A percentile compares a stretch with the other conserved stretches of the same genome.
Conservation (phyloP, 176 grass and related monocot genomes). For the Tillandsia fasciculata region DNA sequence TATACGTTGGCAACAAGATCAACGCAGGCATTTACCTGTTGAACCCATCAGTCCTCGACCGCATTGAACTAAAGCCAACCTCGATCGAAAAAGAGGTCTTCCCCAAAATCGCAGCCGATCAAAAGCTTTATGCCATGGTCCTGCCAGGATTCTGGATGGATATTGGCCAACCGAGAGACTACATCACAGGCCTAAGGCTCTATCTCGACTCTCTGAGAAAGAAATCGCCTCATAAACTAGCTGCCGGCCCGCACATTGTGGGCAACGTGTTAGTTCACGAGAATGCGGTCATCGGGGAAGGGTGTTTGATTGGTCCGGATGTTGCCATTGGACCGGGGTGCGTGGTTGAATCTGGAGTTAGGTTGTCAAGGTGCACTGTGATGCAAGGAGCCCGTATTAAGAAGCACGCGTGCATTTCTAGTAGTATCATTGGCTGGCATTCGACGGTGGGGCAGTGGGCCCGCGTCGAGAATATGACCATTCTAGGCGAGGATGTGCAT, state of each 20-base stretch:
- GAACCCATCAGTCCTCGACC: slow-evolving; percentile 59
- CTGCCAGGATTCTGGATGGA: slow-evolving; percentile 91
- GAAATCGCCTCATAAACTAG: slow-evolving; percentile 36
- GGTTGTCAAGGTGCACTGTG: slow-evolving; percentile 72
- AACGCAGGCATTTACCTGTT: slow-evolving; percentile 86
- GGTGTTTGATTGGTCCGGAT: slow-evolving; percentile 75
- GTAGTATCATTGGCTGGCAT: slow-evolving; percentile 83
- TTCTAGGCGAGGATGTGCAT: slow-evolving; percentile 82
- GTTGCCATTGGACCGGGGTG: slow-evolving; percentile 64
- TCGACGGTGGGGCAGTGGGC: slow-evolving; percentile 84
- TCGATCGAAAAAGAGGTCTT: slow-evolving; percentile 93
- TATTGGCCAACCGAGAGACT: slow-evolving; percentile 81
- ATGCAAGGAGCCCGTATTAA: slow-evolving; percentile 74
- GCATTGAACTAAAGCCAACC: slow-evolving; percentile 71
- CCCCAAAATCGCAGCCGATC: slow-evolving; percentile 51
- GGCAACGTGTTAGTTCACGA: slow-evolving; percentile 82
- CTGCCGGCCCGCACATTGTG: slow-evolving; percentile 49
- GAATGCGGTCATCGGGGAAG: slow-evolving; percentile 56
- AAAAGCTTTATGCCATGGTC: slow-evolving; percentile 55
- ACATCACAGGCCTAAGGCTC: slow-evolving; percentile 77
- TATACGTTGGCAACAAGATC: slow-evolving; percentile 88
- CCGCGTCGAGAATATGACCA: slow-evolving; percentile 89
- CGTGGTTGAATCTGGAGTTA: slow-evolving; percentile 68
- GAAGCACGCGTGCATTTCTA: slow-evolving; percentile 77
- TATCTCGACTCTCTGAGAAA: slow-evolving; percentile 77